Evolutionary conservation across 805 yeast genomes (phyloP).

Genomic region (Kodamaea hsintzibuensis): DNA sequence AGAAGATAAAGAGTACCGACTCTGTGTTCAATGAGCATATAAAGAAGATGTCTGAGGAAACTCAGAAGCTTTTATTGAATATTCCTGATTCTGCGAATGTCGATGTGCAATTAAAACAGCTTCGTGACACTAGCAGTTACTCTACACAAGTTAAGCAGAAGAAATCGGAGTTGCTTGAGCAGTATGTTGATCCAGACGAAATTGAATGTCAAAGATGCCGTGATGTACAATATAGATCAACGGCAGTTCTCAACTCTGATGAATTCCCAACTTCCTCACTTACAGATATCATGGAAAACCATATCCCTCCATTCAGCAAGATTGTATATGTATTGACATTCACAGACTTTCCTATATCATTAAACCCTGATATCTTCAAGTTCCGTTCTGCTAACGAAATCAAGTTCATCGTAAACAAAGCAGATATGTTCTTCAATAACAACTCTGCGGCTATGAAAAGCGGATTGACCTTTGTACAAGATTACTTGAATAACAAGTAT

Average conservation of each 20-base stretch:
- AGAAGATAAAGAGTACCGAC: slow-evolving; percentile 22
- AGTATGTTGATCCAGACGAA: slow-evolving; percentile 7
- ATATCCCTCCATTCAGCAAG: slow-evolving; percentile 46
- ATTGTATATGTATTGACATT: slow-evolving; percentile 65
- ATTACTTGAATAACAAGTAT: slow-evolving; percentile 33
- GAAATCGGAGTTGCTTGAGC: not conserved
- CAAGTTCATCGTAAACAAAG: slow-evolving; percentile 41
- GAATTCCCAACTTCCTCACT: slow-evolving; percentile 31
- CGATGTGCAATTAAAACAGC: not conserved
- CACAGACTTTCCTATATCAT: slow-evolving; percentile 69
- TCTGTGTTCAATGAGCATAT: slow-evolving; percentile 16
- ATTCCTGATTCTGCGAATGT: slow-evolving; percentile 8
- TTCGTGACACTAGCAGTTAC: slow-evolving; percentile 4
- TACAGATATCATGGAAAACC: slow-evolving; percentile 17
- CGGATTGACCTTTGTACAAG: slow-evolving; percentile 32
- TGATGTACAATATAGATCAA: slow-evolving; percentile 47
- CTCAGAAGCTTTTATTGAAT: slow-evolving; percentile 24
- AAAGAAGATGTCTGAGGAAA: slow-evolving; percentile 26
- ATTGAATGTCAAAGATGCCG: slow-evolving; percentile 58
- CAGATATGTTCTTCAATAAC: slow-evolving; percentile 44
- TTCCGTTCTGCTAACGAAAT: slow-evolving; percentile 35
- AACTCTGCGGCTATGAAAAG: slow-evolving; percentile 24
- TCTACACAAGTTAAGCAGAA: slow-evolving; percentile 7
- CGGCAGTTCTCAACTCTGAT: slow-evolving; percentile 2
- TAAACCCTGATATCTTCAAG: slow-evolving; percentile 38